phyloP scores from a whole-genome alignment of 192 early-diverging fungal genomes.

The Coemansia sp. region DNA sequence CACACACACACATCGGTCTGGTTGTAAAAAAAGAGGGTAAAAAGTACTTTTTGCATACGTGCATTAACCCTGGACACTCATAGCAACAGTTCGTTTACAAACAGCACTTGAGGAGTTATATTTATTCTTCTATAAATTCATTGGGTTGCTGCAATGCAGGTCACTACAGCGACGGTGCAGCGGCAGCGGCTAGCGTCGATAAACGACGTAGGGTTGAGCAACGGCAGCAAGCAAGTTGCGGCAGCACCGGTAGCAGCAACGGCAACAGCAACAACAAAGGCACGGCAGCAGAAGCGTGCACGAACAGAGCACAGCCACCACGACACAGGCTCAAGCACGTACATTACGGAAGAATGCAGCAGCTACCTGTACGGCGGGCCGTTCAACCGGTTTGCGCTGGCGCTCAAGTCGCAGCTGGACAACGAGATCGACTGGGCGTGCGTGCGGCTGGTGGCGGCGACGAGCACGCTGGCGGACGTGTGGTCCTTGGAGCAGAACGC shows the following conservation, averaged over 20 bases:
- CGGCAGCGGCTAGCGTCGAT: conserved; percentile 28
- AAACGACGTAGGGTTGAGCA: conserved; percentile 12
- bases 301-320: background rate
- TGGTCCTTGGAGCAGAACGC: conserved; percentile 33
- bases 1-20: no score
- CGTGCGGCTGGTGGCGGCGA: conserved; percentile 30
- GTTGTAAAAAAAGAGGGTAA: no score
- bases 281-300: conserved; percentile 8
- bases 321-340: no score
- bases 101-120: no score
- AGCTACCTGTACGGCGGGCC: conserved; percentile 36
- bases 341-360: conserved; percentile 34
- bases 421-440: conserved; percentile 55
- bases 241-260: background rate
- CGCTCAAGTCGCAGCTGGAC: conserved; percentile 37
- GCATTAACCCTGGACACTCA: no score
- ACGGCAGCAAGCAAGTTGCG: no score
- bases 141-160: background rate
- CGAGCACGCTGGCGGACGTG: conserved; percentile 26
- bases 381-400: conserved; percentile 49
- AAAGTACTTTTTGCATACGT: no score
- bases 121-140: no score
- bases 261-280: background rate
- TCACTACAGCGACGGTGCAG: background rate
- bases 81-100: no score